phyloP scores from a whole-genome alignment of 2,329 filamentous ascomycete species.

The Cladosporium sp. region DNA sequence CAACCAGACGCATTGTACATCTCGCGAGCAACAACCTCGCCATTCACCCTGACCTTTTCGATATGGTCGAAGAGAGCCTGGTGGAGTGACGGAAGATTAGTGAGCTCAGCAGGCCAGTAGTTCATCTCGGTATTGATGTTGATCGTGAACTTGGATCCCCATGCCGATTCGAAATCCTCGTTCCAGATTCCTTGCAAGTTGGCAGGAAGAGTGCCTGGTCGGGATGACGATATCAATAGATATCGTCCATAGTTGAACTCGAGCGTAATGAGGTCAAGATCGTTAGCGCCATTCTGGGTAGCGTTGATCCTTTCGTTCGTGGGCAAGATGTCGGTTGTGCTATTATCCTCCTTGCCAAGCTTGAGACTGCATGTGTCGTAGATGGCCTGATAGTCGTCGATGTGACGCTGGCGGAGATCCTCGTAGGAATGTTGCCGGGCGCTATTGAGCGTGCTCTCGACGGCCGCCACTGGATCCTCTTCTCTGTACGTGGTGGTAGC shows the following conservation, averaged over 20 bases:
- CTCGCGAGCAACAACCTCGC: conserved; percentile 46
- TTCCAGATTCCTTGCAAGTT: conserved; percentile 55
- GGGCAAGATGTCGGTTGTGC: conserved; percentile 45
- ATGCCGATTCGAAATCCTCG: conserved; percentile 39
- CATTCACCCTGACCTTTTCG: conserved; percentile 48
- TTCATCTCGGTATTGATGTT: conserved; percentile 60
- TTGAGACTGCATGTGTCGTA: conserved; percentile 6
- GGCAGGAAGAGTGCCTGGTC: conserved; percentile 46
- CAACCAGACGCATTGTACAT: conserved; percentile 52
- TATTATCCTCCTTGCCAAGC: background rate
- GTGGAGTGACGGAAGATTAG: conserved; percentile 43
- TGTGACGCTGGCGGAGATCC: conserved; percentile 5
- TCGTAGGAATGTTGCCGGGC: conserved; percentile 3
- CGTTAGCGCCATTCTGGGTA: conserved; percentile 17
- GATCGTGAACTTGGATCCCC: conserved; percentile 52
- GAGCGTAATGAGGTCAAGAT: conserved; percentile 49
- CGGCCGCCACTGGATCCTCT: conserved; percentile 48
- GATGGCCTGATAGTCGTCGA: conserved; percentile 2
- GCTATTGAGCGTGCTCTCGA: conserved; percentile 49
- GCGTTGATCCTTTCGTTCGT: conserved; percentile 53
- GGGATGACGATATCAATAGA: conserved; percentile 50
- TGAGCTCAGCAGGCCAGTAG: conserved; percentile 51
- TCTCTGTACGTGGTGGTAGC: conserved; percentile 43
- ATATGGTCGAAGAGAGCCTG: conserved; percentile 49
- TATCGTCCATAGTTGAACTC: conserved; percentile 51